Base-by-base conservation (phyloP, 2,329 filamentous ascomycete genomes). In the Colletotrichum tropicale region DNA sequence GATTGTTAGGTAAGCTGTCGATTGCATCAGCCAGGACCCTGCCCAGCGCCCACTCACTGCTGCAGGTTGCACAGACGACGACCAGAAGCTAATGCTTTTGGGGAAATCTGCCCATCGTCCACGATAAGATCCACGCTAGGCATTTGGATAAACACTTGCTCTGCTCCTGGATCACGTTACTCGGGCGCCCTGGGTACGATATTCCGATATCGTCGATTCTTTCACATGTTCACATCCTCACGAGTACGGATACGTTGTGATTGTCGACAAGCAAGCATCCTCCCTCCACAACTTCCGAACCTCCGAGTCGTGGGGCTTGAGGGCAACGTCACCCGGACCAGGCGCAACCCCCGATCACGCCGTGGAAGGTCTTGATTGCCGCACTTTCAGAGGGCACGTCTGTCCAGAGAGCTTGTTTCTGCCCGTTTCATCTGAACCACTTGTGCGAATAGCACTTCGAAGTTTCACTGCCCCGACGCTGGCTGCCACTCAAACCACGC, bases 341-440 rank as follows among this genome's bases (percentile, higher is more conserved):
- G 9, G 15, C 4, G 58, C 32, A 13, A 28, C 38, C 52, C 34
- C 24, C 66, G n/a, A 26, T 16, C 21, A 21, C 16, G 30, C 16
- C 8, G 24, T 62, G 52, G 21, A 38, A 30, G 36, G 26, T 34
- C 62, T 48, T 21, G 38, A 43, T 38, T 24, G 52, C 30, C 43
- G 70, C 58, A 30, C 32, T 48, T 56, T 43, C 21, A 30, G 24
- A 58, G 34, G 56, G 56, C 43, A 34, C 12, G 18, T n/a, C n/a
- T 64, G 64, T 60, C 67, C 21, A 64, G 28, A 43, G 60, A 60
- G 32, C 58, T 68, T 73, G 62, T 73, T 68, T 69, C 64, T 36
- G 56, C 30, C 15, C 64, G 73, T 75, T 75, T 73, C 73, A 75
- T 73, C 73, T 73, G 62, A 69, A 64, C 64, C 21, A 43, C 34